Percentiles rank a stretch among this genome's conserved stretches.
phyloP scores from a whole-genome alignment of 1,284 basidiomycete genomes.

The Sporisorium scitamineum region DNA sequence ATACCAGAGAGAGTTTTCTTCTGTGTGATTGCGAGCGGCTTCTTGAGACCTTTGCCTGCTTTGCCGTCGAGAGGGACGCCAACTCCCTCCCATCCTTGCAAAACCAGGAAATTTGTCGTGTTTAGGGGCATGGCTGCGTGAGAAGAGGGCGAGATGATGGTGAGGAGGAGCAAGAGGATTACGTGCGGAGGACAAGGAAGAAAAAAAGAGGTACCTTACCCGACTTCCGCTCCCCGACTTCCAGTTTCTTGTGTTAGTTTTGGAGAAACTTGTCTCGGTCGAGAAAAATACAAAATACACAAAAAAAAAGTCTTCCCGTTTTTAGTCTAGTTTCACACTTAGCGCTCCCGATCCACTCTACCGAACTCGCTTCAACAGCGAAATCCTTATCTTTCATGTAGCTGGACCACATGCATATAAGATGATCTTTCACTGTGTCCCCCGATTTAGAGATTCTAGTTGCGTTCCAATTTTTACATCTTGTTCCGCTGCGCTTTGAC shows the following conservation, averaged over 20 bases:
- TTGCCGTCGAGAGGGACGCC: constrained; percentile 64
- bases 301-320: no score
- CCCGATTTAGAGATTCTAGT: no score
- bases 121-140: constrained; percentile 60
- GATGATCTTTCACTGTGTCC: no score
- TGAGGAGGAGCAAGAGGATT: not conserved
- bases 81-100: constrained; percentile 66
- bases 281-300: no score
- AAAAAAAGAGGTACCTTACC: constrained; percentile 5
- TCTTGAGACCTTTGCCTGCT: constrained; percentile 64
- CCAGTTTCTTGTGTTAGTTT: no score
- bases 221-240: constrained; percentile 12
- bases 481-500: not conserved
- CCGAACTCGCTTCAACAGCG: no score
- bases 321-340: no score
- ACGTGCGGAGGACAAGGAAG: not conserved
- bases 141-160: not conserved
- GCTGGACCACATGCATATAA: no score
- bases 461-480: no score
- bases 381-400: no score
- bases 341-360: no score
- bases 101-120: constrained; percentile 55
- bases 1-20: constrained; percentile 64
- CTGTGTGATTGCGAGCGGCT: constrained; percentile 64
- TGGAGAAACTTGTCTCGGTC: no score